Base-by-base conservation (phyloP, 1,284 basidiomycete genomes). In the Tetrapyrgos nigripes region DNA sequence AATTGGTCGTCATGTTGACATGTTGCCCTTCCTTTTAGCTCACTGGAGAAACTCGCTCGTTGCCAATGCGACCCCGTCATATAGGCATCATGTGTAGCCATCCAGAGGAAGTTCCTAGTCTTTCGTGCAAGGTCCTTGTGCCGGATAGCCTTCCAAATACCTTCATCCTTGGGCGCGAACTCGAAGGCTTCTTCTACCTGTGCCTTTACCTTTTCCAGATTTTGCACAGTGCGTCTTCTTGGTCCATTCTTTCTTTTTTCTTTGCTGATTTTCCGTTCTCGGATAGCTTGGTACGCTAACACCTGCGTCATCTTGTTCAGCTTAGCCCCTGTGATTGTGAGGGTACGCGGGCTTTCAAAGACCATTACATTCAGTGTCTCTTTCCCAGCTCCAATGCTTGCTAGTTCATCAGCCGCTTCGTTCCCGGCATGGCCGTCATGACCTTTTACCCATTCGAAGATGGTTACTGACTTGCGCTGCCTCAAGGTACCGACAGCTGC, bases 271-370 rank as follows among this genome's bases (percentile, higher is more conserved):
- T n/a, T n/a, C 27, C 5, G 27, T 31, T 47, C 19, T 53, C 37
- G 24, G 13, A 63, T 56, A 1, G 46, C 47, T 23, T 14, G 35
- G 46, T 63, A 59, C 2, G 58, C 60, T 1, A 24, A n/a, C 1
- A 40, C 5, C 47, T 62, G 58, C 4, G 54, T 62, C 3, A 64
- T 14, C 6, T 14, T 50, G 2, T 50, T 24, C 17, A 62, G 43
- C 24, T 57, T 60, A 21, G 49, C 48, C 6, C 58, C 60, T 17
- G 45, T 28, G 3, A 49, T 10, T 8, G 3, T 49, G 19, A 49
- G 26, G 4, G 23, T 24, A 14, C 14, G 47, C 14, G 26, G 21
- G 8, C 23, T 8, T 5, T 17, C 6, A 23, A 21, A 17, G 10
- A n/a, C n/a, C n/a, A 49, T 23, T 11, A 14, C 9, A 10, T 17